Evolutionary conservation across 2,329 filamentous ascomycete genomes (phyloP).

Genomic region (Colletotrichum euphorbiae): DNA sequence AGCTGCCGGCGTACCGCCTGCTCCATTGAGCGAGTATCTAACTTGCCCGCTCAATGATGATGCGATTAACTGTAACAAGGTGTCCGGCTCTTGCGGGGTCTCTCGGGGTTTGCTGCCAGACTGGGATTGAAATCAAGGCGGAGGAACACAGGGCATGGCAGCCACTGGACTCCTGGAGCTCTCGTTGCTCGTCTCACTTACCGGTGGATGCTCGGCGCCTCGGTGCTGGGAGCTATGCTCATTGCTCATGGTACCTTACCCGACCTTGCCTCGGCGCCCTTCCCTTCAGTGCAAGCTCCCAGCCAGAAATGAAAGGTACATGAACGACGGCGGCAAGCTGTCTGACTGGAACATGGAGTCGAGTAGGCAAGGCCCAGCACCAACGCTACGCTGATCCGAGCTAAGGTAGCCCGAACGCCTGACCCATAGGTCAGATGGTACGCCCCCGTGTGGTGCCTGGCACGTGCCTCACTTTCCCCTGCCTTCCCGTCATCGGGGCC

Average conservation of each 20-base stretch:
- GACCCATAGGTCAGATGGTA: slow-evolving; percentile 39
- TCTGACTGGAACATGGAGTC: slow-evolving; percentile 37
- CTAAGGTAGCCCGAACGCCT: slow-evolving; percentile 30
- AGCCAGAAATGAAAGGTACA: slow-evolving; percentile 12
- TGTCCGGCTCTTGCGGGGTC: background rate
- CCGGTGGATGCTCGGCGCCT: slow-evolving; percentile 15
- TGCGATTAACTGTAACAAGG: slow-evolving; percentile 33
- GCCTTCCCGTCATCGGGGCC: slow-evolving; percentile 34
- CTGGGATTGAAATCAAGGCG: slow-evolving; percentile 33
- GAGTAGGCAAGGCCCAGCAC: slow-evolving; percentile 38
- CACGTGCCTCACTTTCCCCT: slow-evolving; percentile 35
- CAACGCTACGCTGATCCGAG: slow-evolving; percentile 39
- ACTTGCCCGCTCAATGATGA: slow-evolving; percentile 24
- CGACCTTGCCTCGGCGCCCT: background rate
- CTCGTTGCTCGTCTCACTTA: slow-evolving; percentile 4
- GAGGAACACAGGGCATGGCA: slow-evolving; percentile 20
- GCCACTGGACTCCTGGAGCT: slow-evolving; percentile 29
- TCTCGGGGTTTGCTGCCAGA: slow-evolving; percentile 5
- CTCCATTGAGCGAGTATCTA: slow-evolving; percentile 12
- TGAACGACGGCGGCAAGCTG: slow-evolving; percentile 22
- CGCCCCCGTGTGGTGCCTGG: slow-evolving; percentile 35
- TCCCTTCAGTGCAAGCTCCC: slow-evolving; percentile 12
- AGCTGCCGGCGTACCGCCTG: background rate
- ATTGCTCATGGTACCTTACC: slow-evolving; percentile 7
- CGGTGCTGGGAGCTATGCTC: slow-evolving; percentile 13